phyloP scores from a whole-genome alignment of 2,329 filamentous ascomycete species.

The Laburnicola sp. region DNA sequence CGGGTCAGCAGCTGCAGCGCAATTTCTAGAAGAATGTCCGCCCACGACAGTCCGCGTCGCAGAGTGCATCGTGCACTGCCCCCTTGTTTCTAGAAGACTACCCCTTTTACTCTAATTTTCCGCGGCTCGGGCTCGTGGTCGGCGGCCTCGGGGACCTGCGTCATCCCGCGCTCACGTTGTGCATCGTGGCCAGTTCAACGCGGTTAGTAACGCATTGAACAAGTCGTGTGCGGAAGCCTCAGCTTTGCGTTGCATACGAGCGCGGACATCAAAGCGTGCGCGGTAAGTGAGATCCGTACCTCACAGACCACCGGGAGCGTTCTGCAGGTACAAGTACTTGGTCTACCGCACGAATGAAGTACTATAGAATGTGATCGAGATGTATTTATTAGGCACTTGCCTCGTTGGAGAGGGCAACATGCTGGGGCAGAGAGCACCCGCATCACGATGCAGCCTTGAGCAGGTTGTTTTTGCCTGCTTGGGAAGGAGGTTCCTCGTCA shows the following conservation, averaged over 20 bases:
- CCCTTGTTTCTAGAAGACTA: conserved; percentile 45
- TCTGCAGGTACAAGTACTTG: neutral
- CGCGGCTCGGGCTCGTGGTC: conserved; percentile 22
- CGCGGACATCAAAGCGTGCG: neutral
- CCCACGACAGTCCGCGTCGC: conserved; percentile 24
- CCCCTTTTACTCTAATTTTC: conserved; percentile 35
- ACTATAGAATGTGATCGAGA: neutral
- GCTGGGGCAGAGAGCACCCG: neutral
- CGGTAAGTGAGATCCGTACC: neutral
- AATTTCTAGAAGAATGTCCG: conserved; percentile 42
- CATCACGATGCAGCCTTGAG: neutral
- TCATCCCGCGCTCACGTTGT: conserved; percentile 18
- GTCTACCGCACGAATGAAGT: neutral
- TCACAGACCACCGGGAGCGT: neutral
- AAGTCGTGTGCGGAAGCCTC: neutral
- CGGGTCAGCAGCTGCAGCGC: conserved; percentile 14
- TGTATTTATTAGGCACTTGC: neutral
- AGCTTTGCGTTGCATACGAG: neutral
- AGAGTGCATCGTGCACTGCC: conserved; percentile 30
- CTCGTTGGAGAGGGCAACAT: neutral
- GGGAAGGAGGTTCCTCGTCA: neutral
- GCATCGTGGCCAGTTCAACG: conserved; percentile 14
- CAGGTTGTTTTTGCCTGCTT: neutral
- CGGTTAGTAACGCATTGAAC: neutral
- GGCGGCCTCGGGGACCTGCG: conserved; percentile 11